phyloP scores from a whole-genome alignment of 2,329 filamentous ascomycete species.

The Nemania sp. region DNA sequence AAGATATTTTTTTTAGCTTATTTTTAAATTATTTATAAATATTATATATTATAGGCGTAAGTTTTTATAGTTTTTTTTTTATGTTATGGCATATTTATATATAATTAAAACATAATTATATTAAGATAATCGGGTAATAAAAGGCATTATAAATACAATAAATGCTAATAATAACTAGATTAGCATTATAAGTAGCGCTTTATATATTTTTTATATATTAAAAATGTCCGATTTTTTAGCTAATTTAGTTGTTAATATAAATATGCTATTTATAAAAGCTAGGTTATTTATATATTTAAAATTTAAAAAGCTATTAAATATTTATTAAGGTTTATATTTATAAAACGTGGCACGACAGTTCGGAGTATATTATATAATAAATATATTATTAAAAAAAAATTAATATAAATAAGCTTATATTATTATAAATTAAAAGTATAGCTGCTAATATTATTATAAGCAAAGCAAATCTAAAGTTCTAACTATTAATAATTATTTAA shows the following conservation, averaged over 20 bases:
- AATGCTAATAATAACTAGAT: background rate
- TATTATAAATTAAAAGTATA: background rate
- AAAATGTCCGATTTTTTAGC: background rate
- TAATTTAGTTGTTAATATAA: background rate
- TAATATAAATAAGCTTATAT: background rate
- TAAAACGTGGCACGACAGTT: background rate
- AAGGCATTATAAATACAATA: background rate
- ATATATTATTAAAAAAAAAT: background rate
- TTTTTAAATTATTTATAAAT: background rate
- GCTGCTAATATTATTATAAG: background rate
- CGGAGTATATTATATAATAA: background rate
- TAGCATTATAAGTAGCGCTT: background rate
- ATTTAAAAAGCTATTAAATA: background rate
- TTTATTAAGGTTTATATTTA: background rate
- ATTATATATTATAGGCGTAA: background rate
- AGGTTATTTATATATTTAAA: background rate
- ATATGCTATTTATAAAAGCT: background rate
- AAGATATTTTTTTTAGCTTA: background rate
- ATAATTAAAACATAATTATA: background rate
- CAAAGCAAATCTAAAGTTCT: background rate
- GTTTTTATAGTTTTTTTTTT: background rate
- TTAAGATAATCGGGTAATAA: too few relatives aligned
- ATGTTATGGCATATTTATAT: background rate
- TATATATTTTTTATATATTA: background rate
- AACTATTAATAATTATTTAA: background rate